Percentiles rank a stretch among this genome's conserved stretches.
These are phyloP conservation scores for Sclerospora graminicola DNA, from an alignment of 352 stramenopile genomes.

Conservation along the genomic window DNA sequence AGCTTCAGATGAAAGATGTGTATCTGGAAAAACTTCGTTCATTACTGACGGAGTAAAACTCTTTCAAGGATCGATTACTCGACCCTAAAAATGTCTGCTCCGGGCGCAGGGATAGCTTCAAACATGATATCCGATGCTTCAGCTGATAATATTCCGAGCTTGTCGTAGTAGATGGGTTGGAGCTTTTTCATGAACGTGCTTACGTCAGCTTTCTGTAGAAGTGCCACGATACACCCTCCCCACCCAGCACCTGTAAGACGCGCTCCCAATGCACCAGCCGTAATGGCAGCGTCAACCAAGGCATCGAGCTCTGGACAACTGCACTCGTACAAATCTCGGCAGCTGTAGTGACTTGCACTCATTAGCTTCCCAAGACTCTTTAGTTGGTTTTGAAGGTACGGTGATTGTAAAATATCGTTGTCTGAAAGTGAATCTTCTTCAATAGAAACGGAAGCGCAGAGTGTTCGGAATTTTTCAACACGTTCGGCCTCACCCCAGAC, in stretches of 20 bases:
- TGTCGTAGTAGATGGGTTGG: conserved; percentile 25
- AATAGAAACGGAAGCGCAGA: conserved; percentile 12
- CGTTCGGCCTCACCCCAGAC: conserved; percentile 62
- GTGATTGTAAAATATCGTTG: background rate
- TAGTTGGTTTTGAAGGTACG: conserved; percentile 2
- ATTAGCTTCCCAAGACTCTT: conserved; percentile 53
- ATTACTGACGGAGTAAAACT: conserved; percentile 20
- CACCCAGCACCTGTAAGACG: conserved; percentile 75
- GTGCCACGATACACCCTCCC: conserved; percentile 66
- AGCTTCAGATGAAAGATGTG: conserved; percentile 55
- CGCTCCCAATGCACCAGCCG: conserved; percentile 46
- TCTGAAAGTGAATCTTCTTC: background rate
- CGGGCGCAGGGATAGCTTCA: conserved; percentile 16
- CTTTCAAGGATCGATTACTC: background rate
- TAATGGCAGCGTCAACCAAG: conserved; percentile 36
- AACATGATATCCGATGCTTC: conserved; percentile 19
- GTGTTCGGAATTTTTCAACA: conserved; percentile 33
- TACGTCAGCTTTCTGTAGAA: conserved; percentile 32
- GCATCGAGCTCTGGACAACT: conserved; percentile 60
- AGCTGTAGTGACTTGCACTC: conserved; percentile 54
- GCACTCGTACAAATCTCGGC: conserved; percentile 61
- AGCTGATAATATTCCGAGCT: conserved; percentile 6
- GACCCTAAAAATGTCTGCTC: conserved; percentile 23
- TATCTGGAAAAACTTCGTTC: conserved; percentile 51
- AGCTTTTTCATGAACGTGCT: conserved; percentile 29